Conservation (phyloP, 202 grass and related monocot genomes). For the Digitaria exilis region DNA sequence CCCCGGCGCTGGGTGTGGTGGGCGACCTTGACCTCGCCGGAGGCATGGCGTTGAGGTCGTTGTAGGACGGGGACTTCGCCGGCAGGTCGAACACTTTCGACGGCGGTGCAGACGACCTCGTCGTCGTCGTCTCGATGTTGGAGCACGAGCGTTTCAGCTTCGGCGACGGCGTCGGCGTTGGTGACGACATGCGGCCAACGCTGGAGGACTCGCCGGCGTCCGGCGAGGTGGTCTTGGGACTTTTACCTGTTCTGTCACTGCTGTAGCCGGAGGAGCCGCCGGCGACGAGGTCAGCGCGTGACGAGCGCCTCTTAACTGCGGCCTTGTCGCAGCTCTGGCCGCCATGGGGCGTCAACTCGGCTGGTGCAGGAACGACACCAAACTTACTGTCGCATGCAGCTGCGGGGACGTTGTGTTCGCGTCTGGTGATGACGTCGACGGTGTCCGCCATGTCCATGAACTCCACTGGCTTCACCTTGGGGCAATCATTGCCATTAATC, state of each 20-base stretch:
- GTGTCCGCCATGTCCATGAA: slow-evolving; percentile 35
- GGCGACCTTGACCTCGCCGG: neutral
- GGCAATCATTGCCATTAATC: slow-evolving; percentile 44
- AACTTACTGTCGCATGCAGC: neutral
- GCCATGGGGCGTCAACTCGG: slow-evolving; percentile 39
- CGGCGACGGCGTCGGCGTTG: no score
- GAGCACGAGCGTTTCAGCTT: slow-evolving; percentile 81
- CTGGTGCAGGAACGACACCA: neutral
- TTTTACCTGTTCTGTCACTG: neutral
- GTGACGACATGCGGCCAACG: neutral
- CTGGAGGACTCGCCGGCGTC: slow-evolving; percentile 34
- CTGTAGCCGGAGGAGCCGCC: slow-evolving; percentile 26
- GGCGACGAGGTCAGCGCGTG: no score
- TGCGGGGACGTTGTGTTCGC: no score
- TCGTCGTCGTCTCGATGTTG: slow-evolving; percentile 88
- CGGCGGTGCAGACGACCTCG: neutral
- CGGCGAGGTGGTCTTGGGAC: neutral
- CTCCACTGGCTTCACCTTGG: slow-evolving; percentile 77
- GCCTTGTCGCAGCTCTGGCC: slow-evolving; percentile 46
- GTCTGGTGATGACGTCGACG: neutral
- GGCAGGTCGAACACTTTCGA: slow-evolving; percentile 40
- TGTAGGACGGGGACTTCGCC: slow-evolving; percentile 65
- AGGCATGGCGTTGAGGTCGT: slow-evolving; percentile 42
- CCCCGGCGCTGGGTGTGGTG: slow-evolving; percentile 29
- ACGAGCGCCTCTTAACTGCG: slow-evolving; percentile 35